Percentiles rank a stretch among this genome's conserved stretches.
Evolutionary conservation across 2,329 filamentous ascomycete species (phyloP).

Genomic region (Zasmidium cellare): DNA sequence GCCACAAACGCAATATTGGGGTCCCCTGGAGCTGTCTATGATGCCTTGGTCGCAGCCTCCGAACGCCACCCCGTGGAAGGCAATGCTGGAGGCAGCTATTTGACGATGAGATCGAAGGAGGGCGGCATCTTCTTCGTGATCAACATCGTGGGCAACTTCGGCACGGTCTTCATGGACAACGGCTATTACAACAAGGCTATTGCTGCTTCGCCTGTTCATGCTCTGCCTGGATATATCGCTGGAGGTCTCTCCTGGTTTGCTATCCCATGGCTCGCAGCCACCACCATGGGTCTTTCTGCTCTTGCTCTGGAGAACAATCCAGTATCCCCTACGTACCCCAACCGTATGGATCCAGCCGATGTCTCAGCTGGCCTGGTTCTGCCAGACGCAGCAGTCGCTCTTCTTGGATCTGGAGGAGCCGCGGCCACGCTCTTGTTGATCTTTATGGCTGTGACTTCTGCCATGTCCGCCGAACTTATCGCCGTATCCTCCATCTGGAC

Average conservation of each 20-base stretch:
- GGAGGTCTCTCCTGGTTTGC: slow-evolving; percentile 90
- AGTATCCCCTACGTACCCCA: slow-evolving; percentile 69
- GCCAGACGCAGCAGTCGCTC: slow-evolving; percentile 78
- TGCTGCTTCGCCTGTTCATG: slow-evolving; percentile 77
- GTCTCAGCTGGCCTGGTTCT: slow-evolving; percentile 82
- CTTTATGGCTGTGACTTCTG: slow-evolving; percentile 88
- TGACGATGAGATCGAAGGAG: slow-evolving; percentile 80
- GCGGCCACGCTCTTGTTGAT: slow-evolving; percentile 76
- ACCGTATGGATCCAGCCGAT: slow-evolving; percentile 70
- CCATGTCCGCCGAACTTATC: slow-evolving; percentile 80
- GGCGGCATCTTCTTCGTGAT: slow-evolving; percentile 88
- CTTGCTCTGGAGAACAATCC: slow-evolving; percentile 75
- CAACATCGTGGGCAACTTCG: slow-evolving; percentile 76
- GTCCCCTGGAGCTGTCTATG: slow-evolving; percentile 75
- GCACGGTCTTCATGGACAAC: slow-evolving; percentile 75
- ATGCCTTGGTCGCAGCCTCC: slow-evolving; percentile 70
- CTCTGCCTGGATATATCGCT: slow-evolving; percentile 83
- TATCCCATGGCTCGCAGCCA: slow-evolving; percentile 86
- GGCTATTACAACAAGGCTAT: slow-evolving; percentile 93
- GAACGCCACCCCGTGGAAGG: slow-evolving; percentile 72
- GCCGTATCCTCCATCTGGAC: slow-evolving; percentile 86
- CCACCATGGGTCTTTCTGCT: slow-evolving; percentile 81
- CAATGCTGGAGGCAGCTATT: slow-evolving; percentile 77
- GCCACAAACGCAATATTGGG: slow-evolving; percentile 71
- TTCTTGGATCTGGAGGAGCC: slow-evolving; percentile 80